phyloP scores from a whole-genome alignment of 768 basidiomycete species.

The Russula lepida region DNA sequence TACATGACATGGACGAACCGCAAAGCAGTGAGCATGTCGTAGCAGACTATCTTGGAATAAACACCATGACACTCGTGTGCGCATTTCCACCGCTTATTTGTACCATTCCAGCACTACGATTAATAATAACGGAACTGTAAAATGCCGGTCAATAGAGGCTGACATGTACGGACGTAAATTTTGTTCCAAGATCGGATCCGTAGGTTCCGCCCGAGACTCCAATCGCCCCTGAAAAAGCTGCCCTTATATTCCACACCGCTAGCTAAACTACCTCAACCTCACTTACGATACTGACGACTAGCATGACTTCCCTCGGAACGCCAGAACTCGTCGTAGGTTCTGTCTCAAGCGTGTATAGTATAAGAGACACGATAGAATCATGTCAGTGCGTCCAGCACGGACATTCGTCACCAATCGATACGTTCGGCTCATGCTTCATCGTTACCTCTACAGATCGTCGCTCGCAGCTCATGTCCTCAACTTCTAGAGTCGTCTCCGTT shows the following conservation, averaged over 20 bases:
- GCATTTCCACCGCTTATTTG: not conserved
- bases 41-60: conserved; percentile 3
- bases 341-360: conserved; percentile 10
- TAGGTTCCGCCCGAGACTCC: conserved; percentile 12
- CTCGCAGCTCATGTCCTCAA: conserved; percentile 10
- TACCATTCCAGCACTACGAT: not conserved
- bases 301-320: not conserved
- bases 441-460: conserved; percentile 15
- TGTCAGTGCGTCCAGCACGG: conserved; percentile 4
- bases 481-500: not conserved
- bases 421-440: not conserved
- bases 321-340: conserved; percentile 12
- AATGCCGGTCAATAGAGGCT: not conserved
- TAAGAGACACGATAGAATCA: conserved; percentile 17
- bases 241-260: not conserved
- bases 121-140: conserved; percentile 11
- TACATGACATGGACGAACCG: conserved; percentile 89
- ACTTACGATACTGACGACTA: not conserved
- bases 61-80: conserved; percentile 1
- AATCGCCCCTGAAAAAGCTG: not conserved
- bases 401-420: not conserved
- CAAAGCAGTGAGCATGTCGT: conserved; percentile 44
- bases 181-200: not conserved
- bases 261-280: not conserved
- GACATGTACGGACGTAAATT: conserved; percentile 1